These are phyloP conservation scores for Plasmodium vinckei DNA, from an alignment of 169 alveolate species.

Conservation along the genomic window DNA sequence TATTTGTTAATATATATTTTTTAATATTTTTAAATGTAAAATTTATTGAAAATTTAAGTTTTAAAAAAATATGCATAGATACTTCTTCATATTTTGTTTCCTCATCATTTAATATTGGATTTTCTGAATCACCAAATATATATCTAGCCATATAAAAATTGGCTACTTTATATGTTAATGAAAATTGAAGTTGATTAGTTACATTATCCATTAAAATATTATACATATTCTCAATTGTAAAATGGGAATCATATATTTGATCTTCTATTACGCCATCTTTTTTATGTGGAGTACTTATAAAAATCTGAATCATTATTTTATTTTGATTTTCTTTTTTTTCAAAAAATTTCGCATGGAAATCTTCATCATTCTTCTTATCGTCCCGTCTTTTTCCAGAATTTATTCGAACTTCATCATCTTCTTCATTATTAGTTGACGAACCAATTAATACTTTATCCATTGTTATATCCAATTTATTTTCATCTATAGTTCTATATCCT, in stretches of 20 bases:
- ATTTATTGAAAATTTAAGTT: conserved; percentile 11
- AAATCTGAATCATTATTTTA: conserved; percentile 25
- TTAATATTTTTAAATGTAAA: conserved; percentile 31
- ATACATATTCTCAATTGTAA: conserved; percentile 35
- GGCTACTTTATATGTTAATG: conserved; percentile 3
- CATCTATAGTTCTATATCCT: conserved; percentile 35
- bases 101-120: conserved; percentile 3
- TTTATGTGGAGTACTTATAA: conserved; percentile 9
- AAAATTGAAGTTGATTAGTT: conserved; percentile 8
- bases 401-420: background rate
- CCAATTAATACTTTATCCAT: background rate
- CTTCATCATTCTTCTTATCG: conserved; percentile 8
- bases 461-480: conserved; percentile 9
- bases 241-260: background rate
- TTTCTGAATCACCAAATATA: conserved; percentile 28
- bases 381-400: background rate
- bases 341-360: conserved; percentile 8
- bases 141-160: conserved; percentile 25
- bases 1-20: conserved; percentile 27
- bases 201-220: conserved; percentile 41
- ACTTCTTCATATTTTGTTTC: conserved; percentile 72
- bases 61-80: conserved; percentile 62
- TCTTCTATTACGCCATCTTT: background rate
- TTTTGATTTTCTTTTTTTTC: conserved; percentile 15
- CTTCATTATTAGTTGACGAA: background rate